Evolutionary conservation across 2,329 filamentous ascomycete genomes (phyloP).

Genomic region (Trichoderma oligosporum): DNA sequence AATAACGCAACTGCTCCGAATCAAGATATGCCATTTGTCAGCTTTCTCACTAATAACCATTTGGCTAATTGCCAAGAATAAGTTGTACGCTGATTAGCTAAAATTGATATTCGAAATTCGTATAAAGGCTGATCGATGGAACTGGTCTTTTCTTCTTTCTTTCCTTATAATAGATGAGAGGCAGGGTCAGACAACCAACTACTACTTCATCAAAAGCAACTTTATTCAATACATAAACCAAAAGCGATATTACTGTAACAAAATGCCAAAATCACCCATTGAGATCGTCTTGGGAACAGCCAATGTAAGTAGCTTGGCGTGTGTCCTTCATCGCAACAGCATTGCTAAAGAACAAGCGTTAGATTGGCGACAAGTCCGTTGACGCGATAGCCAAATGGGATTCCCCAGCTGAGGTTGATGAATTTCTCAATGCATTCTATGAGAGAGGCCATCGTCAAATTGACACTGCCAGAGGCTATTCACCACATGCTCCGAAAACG

Average conservation of each 20-base stretch:
- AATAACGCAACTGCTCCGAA: neutral
- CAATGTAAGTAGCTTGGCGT: conserved; percentile 4
- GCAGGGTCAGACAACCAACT: neutral
- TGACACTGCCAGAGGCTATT: conserved; percentile 12
- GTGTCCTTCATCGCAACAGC: too few species aligned
- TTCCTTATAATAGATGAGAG: neutral
- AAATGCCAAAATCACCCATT: conserved; percentile 7
- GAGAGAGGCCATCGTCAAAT: conserved; percentile 9
- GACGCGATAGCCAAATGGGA: conserved; percentile 26
- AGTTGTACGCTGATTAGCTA: too few species aligned
- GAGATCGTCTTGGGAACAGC: conserved; percentile 9
- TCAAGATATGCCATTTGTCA: conserved; percentile 5
- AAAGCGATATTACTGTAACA: neutral
- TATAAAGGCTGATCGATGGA: too few species aligned
- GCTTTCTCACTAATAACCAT: neutral
- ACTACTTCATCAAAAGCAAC: neutral
- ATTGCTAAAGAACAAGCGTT: neutral
- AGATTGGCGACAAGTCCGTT: conserved; percentile 26
- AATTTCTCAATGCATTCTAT: conserved; percentile 6
- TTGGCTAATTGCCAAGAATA: neutral
- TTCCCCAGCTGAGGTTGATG: conserved; percentile 27
- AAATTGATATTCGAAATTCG: too few species aligned
- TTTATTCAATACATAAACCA: too few species aligned
- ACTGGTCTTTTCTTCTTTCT: too few species aligned
- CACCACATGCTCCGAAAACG: conserved; percentile 22